Evolutionary conservation across 2,329 filamentous ascomycete species (phyloP), one percentile per base, ranked within the genome.

Genomic region (Paraphoma sp.): DNA sequence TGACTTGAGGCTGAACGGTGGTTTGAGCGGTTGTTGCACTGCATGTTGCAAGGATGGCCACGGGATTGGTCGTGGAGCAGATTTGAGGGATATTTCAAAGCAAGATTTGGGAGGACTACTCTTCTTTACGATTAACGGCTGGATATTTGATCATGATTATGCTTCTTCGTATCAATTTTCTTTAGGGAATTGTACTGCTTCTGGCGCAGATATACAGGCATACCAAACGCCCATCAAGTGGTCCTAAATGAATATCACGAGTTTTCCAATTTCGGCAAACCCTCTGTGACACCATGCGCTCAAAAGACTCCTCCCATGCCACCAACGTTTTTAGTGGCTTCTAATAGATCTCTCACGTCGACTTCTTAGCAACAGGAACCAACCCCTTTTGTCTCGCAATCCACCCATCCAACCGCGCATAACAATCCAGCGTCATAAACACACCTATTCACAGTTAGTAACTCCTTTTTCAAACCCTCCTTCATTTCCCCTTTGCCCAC

Each of bases 371-470:
- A n/a, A 71, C 55, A 23, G 70, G 67, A 51, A 60, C 62, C 18
- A 70, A 16, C 1, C 65, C 65, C 50, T 67, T 70, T 52, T 63
- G 60, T 49, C 57, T 59, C 14, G 60, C 59, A 53, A 75, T 59
- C 53, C 67, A 64, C 51, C 58, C 64, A 59, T 74, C 69, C 16
- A 76, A 51, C 48, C 74, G 60, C 12, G 67, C 65, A 60, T 72
- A 76, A 44, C 69, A 71, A 57, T 76, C 74, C 12, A 76, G 44
- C n/a, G 59, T 66, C 74, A 76, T 76, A 16, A 76, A 76, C 0
- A 76, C 52, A 23, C 62, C 70, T 71, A 55, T 6, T 29, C 28
- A 12, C 36, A n/a, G 9, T 42, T 16, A 42, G 40, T n/a, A 42
- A 38, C 23, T 23, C 10, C 3, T 6, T 38, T 17, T 47, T 18